Base-by-base conservation (phyloP, 345 rosid genomes). In the Melastoma malabathricum region DNA sequence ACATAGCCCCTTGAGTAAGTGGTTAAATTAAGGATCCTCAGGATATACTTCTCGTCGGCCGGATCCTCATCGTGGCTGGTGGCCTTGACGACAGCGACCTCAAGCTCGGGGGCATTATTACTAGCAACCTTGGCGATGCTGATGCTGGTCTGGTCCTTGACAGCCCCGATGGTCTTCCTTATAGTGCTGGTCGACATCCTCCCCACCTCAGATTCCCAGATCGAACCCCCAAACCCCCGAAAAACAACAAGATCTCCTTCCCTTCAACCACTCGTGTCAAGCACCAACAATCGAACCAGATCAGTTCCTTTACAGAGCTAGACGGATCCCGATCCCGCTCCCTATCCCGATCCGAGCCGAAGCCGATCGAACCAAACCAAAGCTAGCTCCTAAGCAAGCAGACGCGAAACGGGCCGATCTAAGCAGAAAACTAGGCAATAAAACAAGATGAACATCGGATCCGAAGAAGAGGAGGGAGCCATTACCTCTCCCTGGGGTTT, bases 51-150 rank as follows among this genome's bases (percentile, higher is more conserved):
- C 73, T 92, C 97, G 44, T 75, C 79, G 0, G 98, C 76, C 0
- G 89, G 98, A 13, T 84, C 97, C 13, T 84, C 90, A 57, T 87
- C 93, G 54, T 92, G 98, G 69, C 83, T 84, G 2, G 97, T 92
- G 31, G 90, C 97, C 61, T 92, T 92, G 43, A 92, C 98, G 38
- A 92, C 73, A 44, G 82, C 77, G 15, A 92, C 98, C 58, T 92
- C 96, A 3, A 92, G 93, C 62, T 92, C 97, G 45, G 98, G 97
- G n/a, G 97, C 93, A 63, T 84, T 54, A 72, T 84, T 87, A 44
- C 98, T 79, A 0, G 90, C 82, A 13, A 92, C 95, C 58, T 87
- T 92, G 12, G 98, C 98, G 20, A 92, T 65, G 48, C 98, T 70
- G 3, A 92, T 92, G 50, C 95, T 92, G 9, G 98, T 92, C 46